Evolutionary conservation across 75 land plant species (phyloP), one percentile per base, ranked within the genome.

Genomic region (Cupressus sempervirens): DNA sequence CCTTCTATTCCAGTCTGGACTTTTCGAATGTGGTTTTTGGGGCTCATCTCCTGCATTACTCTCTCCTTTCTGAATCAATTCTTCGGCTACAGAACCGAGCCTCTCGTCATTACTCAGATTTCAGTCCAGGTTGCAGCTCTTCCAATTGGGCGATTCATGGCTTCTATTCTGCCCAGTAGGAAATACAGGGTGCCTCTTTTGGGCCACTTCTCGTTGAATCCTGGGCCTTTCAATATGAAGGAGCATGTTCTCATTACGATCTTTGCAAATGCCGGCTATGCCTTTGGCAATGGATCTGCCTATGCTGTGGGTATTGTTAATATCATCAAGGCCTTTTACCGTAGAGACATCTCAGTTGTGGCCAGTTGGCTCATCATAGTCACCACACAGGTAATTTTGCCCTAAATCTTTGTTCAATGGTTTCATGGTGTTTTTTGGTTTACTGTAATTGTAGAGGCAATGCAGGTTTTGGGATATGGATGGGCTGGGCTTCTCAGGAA

Each of bases 231-330:
- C 85, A 96, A 94, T 86, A 85, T 92, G 76, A 92, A 96, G 86
- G 98, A 96, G 90, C 98, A 96, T 80, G 98, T 94, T 46, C 86
- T 93, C 54, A 95, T 96, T 56, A 89, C 97, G 7, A 91, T 96
- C n/a, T 95, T 96, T 77, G 97, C 98, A 62, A 90, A 90, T 81
- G 92, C 95, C 3, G 95, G 98, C 1, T 72, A 82, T 41, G 93
- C 95, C 6, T 93, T 90, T 81, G 94, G 92, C 26, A 76, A 48
- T 34, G 92, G 94, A 0, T 16, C 84, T 12, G 97, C 94, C 34
- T 93, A 93, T 79, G 95, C 53, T 50, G 15, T 50, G 53, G 53
- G 53, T 0, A 12, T 50, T 50, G 53, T 50, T 50, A 50, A 50
- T 67, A 91, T 95, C 75, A 90, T 96, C 67, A 92, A 88, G 90